phyloP scores from a whole-genome alignment of 495 filamentous ascomycete species.

The Pyrenopolyporus hunteri region DNA sequence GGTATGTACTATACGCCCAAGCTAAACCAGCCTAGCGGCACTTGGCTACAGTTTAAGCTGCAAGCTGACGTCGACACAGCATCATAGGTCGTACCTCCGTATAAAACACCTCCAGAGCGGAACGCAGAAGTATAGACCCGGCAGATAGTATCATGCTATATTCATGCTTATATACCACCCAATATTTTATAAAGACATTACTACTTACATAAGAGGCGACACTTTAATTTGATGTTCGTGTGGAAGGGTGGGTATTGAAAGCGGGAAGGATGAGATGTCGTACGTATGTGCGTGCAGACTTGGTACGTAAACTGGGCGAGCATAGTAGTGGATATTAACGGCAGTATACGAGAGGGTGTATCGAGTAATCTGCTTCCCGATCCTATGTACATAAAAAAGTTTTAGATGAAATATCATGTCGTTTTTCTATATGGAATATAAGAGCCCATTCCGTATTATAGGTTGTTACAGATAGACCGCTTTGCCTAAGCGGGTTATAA shows the following conservation, averaged over 20 bases:
- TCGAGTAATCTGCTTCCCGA: slow-evolving; percentile 2
- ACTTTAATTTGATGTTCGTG: neutral
- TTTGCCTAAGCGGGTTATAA: slow-evolving; percentile 2
- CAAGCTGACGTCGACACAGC: slow-evolving; percentile 40
- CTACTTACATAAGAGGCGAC: neutral
- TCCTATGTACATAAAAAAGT: too few species aligned
- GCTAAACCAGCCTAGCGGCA: slow-evolving; percentile 24
- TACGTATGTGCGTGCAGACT: too few species aligned
- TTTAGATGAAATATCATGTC: slow-evolving; percentile 5
- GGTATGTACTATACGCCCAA: slow-evolving; percentile 17
- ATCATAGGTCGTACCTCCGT: slow-evolving; percentile 20
- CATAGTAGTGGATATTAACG: slow-evolving; percentile 1
- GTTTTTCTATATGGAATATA: slow-evolving; percentile 8
- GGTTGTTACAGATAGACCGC: slow-evolving; percentile 5
- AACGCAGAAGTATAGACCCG: slow-evolving; percentile 13
- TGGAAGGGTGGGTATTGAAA: neutral
- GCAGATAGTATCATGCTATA: neutral
- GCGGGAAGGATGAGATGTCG: neutral
- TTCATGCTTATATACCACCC: neutral
- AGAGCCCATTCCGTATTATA: slow-evolving; percentile 26
- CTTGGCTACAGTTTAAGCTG: slow-evolving; percentile 23
- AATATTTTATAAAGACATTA: neutral
- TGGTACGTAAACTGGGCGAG: neutral
- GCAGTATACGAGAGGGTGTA: slow-evolving; percentile 17
- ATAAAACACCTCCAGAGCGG: slow-evolving; percentile 15